Percentiles rank a stretch among this genome's conserved stretches.
These are phyloP conservation scores for Daldinia grandis DNA, from an alignment of 495 filamentous ascomycete species.

Conservation along the genomic window DNA sequence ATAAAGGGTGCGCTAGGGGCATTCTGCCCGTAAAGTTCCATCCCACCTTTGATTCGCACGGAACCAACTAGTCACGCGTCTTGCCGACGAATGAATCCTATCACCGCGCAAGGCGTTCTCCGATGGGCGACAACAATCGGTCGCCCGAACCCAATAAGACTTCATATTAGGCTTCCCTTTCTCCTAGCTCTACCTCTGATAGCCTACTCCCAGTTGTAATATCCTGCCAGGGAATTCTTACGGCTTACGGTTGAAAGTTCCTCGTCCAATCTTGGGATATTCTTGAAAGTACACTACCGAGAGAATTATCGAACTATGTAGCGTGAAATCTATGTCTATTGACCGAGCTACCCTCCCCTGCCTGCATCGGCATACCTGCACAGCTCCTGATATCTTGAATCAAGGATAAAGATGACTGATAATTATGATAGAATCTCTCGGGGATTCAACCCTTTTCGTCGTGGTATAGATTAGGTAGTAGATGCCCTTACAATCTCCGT, in stretches of 20 bases:
- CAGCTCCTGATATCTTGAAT: background rate
- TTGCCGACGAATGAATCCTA: constrained; percentile 21
- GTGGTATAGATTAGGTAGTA: background rate
- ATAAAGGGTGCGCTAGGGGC: background rate
- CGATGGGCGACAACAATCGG: constrained; percentile 12
- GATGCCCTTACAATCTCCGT: background rate
- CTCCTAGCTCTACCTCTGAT: background rate
- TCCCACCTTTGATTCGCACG: constrained; percentile 10
- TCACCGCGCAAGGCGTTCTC: constrained; percentile 5
- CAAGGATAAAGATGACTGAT: background rate
- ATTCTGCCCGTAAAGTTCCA: constrained; percentile 15
- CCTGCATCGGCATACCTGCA: constrained; percentile 8
- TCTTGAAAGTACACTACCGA: background rate
- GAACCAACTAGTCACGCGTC: constrained; percentile 8
- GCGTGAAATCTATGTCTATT: background rate
- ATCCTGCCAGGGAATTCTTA: background rate
- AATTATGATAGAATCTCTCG: background rate
- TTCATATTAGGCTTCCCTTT: background rate
- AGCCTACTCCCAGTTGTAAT: background rate
- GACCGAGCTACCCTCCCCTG: background rate
- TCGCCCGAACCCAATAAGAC: constrained; percentile 14
- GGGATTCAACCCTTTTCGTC: background rate
- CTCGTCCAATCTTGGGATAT: background rate
- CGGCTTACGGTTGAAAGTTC: constrained; percentile 1
- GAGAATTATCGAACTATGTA: background rate